Conservation (phyloP, 495 filamentous ascomycete genomes). For the Penicillium turbatum region DNA sequence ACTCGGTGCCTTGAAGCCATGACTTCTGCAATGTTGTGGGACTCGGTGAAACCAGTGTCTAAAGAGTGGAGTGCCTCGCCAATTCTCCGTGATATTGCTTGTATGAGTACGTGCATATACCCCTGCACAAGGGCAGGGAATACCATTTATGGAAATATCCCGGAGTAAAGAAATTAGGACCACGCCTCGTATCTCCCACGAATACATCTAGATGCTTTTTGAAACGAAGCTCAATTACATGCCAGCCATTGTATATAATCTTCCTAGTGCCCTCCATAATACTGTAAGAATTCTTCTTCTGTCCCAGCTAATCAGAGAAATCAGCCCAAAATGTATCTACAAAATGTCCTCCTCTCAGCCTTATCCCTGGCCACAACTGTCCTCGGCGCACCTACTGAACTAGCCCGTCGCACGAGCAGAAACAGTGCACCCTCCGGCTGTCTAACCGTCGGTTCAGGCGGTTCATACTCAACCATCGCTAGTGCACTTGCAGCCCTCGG, state of each 20-base stretch:
- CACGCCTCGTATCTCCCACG: neutral
- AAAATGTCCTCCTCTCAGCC: conserved; percentile 1
- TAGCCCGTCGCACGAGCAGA: conserved; percentile 12
- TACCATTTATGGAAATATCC: conserved; percentile 14
- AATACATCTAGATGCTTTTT: no score
- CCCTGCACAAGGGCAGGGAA: no score
- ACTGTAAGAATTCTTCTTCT: neutral
- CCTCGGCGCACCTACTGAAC: conserved; percentile 10
- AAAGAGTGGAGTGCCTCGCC: no score
- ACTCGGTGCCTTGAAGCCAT: no score
- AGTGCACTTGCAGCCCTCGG: conserved; percentile 24
- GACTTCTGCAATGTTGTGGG: no score
- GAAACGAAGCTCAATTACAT: no score
- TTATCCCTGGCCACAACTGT: conserved; percentile 9
- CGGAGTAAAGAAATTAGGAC: conserved; percentile 1
- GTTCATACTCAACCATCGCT: conserved; percentile 27
- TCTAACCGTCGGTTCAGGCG: conserved; percentile 23
- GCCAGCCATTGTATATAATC: neutral
- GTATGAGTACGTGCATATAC: no score
- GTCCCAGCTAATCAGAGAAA: neutral
- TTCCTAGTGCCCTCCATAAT: neutral
- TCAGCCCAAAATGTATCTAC: neutral
- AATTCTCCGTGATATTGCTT: no score
- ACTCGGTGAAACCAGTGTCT: no score
- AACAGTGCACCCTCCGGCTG: conserved; percentile 29